These are phyloP conservation scores for Salix arbutifolia DNA, from an alignment of 345 rosid species.

Conservation along the genomic window DNA sequence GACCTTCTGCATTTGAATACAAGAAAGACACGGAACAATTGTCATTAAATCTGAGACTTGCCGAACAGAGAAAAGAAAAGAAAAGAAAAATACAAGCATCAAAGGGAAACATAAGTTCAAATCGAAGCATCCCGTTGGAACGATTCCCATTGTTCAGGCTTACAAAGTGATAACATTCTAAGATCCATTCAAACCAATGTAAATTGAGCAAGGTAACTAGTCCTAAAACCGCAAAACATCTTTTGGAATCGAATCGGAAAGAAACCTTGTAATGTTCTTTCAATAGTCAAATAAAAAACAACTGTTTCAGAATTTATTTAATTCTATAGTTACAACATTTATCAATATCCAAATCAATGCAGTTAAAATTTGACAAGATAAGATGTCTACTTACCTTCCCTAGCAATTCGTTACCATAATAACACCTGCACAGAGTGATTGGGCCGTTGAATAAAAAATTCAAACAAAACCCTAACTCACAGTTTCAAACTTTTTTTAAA, in stretches of 20 bases:
- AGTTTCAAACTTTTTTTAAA: not conserved
- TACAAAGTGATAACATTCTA: not conserved
- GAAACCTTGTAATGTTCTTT: not conserved
- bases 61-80: not conserved
- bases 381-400: conserved; percentile 56
- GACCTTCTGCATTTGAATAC: conserved; percentile 50
- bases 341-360: not conserved
- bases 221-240: not conserved
- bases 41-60: not conserved
- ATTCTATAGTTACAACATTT: not conserved
- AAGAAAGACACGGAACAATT: not conserved
- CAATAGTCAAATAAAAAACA: not conserved
- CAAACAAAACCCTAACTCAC: not conserved
- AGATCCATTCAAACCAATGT: not conserved
- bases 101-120: not conserved
- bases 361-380: not conserved
- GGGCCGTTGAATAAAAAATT: not conserved
- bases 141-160: not conserved
- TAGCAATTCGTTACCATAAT: conserved; percentile 50
- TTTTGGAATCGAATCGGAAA: not conserved
- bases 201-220: not conserved
- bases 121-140: not conserved
- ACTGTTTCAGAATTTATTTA: not conserved
- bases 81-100: not conserved
- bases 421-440: conserved; percentile 49